Conservation (phyloP, 345 rosid genomes). For the Arabis alpina region DNA sequence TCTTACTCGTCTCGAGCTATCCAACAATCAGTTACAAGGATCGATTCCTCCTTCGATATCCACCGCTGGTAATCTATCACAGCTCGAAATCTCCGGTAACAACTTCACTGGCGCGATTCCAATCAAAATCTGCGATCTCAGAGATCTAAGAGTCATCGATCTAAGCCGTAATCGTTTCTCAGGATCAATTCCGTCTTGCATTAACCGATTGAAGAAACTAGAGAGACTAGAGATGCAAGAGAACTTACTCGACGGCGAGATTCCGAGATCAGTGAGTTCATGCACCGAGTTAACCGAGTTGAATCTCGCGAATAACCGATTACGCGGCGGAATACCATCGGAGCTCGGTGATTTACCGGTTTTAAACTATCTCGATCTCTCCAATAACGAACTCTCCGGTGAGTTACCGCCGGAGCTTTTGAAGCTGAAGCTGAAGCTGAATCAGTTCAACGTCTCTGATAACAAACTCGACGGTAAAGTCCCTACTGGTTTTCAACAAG, state of each 20-base stretch:
- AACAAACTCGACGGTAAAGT: conserved; percentile 58
- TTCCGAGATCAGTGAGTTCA: conserved; percentile 54
- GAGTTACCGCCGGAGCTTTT: conserved; percentile 59
- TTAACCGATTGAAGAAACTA: conserved; percentile 52
- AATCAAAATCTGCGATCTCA: conserved; percentile 46
- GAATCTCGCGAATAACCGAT: conserved; percentile 56
- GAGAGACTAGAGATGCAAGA: conserved; percentile 59
- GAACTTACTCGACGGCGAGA: conserved; percentile 56
- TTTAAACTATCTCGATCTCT: conserved; percentile 59
- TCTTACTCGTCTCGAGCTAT: conserved; percentile 49
- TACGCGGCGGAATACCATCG: conserved; percentile 64
- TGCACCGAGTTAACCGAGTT: conserved; percentile 55
- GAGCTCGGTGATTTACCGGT: conserved; percentile 58
- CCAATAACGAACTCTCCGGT: conserved; percentile 60
- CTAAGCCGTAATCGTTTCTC: conserved; percentile 55
- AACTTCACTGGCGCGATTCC: conserved; percentile 64
- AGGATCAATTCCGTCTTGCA: conserved; percentile 54
- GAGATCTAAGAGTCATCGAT: conserved; percentile 41
- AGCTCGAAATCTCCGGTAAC: conserved; percentile 54
- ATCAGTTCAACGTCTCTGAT: conserved; percentile 61
- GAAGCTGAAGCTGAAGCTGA: conserved; percentile 56
- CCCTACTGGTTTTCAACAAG: conserved; percentile 52
- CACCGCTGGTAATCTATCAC: conserved; percentile 27
- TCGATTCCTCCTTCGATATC: conserved; percentile 53
- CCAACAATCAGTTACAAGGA: conserved; percentile 60